These are phyloP conservation scores for Oropetium thomaeum DNA, from an alignment of 176 grass and related monocot species.

Conservation along the genomic window DNA sequence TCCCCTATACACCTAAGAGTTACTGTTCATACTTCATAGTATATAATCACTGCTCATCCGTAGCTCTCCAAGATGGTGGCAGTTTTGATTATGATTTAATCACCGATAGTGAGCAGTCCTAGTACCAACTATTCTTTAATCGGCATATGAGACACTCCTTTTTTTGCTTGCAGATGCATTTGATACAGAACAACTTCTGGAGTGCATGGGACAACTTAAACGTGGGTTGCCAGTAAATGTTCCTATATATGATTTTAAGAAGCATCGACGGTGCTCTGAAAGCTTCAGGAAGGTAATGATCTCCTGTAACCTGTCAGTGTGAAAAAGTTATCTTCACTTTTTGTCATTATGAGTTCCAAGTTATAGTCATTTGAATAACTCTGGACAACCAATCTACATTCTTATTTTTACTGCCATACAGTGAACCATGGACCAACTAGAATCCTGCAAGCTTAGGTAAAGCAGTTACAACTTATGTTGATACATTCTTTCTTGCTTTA, in stretches of 20 bases:
- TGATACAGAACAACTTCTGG: conserved; percentile 93
- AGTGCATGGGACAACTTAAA: conserved; percentile 91
- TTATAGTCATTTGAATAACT: conserved; percentile 18
- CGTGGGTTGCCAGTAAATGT: conserved; percentile 78
- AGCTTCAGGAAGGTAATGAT: conserved; percentile 79
- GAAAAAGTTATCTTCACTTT: background rate
- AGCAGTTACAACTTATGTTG: background rate
- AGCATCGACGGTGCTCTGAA: conserved; percentile 72
- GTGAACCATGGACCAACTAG: background rate
- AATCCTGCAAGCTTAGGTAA: background rate
- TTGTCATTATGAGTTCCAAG: background rate
- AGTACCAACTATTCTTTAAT: background rate
- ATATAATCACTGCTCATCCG: too few relatives aligned
- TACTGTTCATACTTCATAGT: too few relatives aligned
- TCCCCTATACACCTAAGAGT: too few relatives aligned
- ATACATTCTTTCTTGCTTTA: background rate
- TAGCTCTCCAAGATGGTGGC: too few relatives aligned
- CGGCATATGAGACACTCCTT: conserved; percentile 3
- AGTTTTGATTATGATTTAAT: too few relatives aligned
- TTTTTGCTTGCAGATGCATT: conserved; percentile 74
- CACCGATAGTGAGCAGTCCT: too few relatives aligned
- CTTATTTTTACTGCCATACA: background rate
- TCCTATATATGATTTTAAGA: conserved; percentile 99
- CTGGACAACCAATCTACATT: conserved; percentile 13
- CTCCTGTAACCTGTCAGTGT: conserved; percentile 9